These are phyloP conservation scores for Saksenaea oblongispora DNA, from an alignment of 371 early-diverging fungal genomes.

Conservation along the genomic window DNA sequence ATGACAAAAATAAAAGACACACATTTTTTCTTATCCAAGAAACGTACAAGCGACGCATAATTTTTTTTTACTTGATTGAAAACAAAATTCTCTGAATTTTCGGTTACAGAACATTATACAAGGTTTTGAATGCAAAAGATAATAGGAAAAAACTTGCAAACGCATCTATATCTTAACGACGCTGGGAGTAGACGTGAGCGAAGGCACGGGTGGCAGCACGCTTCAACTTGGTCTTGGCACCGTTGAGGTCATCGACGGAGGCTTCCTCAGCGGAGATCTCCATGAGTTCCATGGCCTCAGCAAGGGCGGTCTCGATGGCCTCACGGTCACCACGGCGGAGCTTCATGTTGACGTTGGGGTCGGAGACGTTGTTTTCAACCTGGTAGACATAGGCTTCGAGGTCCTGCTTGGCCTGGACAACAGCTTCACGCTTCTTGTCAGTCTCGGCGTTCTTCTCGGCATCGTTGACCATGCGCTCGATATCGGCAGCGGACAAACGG, in stretches of 20 bases:
- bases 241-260: slow-evolving; percentile 83
- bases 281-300: slow-evolving; percentile 85
- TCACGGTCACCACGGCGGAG: slow-evolving; percentile 84
- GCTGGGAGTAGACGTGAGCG: slow-evolving; percentile 63
- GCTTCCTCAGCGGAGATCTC: slow-evolving; percentile 79
- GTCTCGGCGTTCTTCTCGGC: slow-evolving; percentile 87
- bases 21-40: not conserved
- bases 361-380: slow-evolving; percentile 79
- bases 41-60: not conserved
- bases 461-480: slow-evolving; percentile 89
- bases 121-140: slow-evolving; percentile 18
- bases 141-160: slow-evolving; percentile 39
- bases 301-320: slow-evolving; percentile 84
- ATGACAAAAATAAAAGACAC: not conserved
- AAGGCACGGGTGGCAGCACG: slow-evolving; percentile 79
- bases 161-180: slow-evolving; percentile 36
- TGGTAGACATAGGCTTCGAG: slow-evolving; percentile 90
- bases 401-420: slow-evolving; percentile 83
- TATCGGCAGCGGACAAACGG: slow-evolving; percentile 87
- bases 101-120: slow-evolving; percentile 6
- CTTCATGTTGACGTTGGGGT: slow-evolving; percentile 79
- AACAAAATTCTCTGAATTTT: slow-evolving; percentile 6
- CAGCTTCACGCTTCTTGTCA: slow-evolving; percentile 80
- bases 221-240: slow-evolving; percentile 93
- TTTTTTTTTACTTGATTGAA: not conserved